Percentiles rank a stretch among this genome's conserved stretches.
Evolutionary conservation across 164 flowering plant genomes (phyloP).

Genomic region (Vitis rupestris): DNA sequence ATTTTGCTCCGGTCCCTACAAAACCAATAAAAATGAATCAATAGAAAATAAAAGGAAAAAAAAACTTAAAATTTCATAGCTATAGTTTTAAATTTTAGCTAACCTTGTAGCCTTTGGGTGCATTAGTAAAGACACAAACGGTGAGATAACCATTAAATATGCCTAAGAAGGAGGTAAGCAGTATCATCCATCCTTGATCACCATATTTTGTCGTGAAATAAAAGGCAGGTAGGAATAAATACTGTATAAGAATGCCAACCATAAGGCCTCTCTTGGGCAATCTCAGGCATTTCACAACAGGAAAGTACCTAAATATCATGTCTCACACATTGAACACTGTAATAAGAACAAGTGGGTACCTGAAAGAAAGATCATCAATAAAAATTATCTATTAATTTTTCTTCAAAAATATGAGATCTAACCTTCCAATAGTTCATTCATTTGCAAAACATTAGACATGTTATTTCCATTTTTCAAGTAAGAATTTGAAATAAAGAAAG

Average conservation of each 20-base stretch:
- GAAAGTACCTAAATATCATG: slow-evolving; percentile 49
- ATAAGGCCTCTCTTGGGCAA: slow-evolving; percentile 47
- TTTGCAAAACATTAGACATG: too few relatives aligned
- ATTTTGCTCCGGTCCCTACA: slow-evolving; percentile 70
- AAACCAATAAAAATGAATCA: background rate
- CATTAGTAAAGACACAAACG: slow-evolving; percentile 52
- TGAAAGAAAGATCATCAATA: too few relatives aligned
- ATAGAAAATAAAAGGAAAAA: too few relatives aligned
- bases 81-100: background rate
- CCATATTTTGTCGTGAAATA: slow-evolving; percentile 64
- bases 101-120: slow-evolving; percentile 73
- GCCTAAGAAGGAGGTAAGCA: slow-evolving; percentile 54
- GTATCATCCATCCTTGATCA: slow-evolving; percentile 69
- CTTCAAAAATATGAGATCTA: too few relatives aligned
- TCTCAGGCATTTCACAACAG: slow-evolving; percentile 34
- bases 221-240: slow-evolving; percentile 55
- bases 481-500: too few relatives aligned
- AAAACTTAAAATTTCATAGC: too few relatives aligned
- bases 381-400: too few relatives aligned
- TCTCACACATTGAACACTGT: too few relatives aligned
- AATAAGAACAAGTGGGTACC: too few relatives aligned
- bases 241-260: slow-evolving; percentile 39
- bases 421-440: too few relatives aligned
- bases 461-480: too few relatives aligned
- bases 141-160: slow-evolving; percentile 61